Conservation (phyloP, 495 filamentous ascomycete species). For the Cercophora samala region DNA sequence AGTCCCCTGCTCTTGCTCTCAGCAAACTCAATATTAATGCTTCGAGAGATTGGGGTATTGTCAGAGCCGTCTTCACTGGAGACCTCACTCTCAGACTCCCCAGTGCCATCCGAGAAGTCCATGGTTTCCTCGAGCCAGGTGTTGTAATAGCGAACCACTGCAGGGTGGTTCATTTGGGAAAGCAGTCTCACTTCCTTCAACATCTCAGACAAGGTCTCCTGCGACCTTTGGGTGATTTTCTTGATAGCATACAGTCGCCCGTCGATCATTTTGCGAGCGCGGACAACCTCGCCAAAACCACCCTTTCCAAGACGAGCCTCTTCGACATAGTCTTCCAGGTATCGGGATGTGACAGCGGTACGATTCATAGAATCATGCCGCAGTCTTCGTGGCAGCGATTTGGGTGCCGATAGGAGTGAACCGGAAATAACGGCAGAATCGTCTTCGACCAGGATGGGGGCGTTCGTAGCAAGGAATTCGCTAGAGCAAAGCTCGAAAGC, state of each 20-base stretch:
- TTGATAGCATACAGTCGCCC: slow-evolving; percentile 93
- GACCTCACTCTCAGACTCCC: slow-evolving; percentile 51
- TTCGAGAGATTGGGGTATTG: slow-evolving; percentile 26
- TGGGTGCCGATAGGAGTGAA: slow-evolving; percentile 40
- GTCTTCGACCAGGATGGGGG: slow-evolving; percentile 50
- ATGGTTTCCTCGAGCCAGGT: slow-evolving; percentile 81
- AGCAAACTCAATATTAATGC: slow-evolving; percentile 57
- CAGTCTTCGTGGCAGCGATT: slow-evolving; percentile 37
- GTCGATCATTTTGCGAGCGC: slow-evolving; percentile 90
- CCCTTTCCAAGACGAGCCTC: slow-evolving; percentile 85
- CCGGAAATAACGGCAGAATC: slow-evolving; percentile 32
- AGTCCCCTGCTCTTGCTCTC: slow-evolving; percentile 75
- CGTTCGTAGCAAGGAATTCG: slow-evolving; percentile 72
- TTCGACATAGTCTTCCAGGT: slow-evolving; percentile 85
- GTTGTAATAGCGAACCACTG: slow-evolving; percentile 92
- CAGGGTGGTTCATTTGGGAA: slow-evolving; percentile 88
- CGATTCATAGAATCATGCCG: slow-evolving; percentile 52
- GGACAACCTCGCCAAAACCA: slow-evolving; percentile 96
- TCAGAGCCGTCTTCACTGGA: slow-evolving; percentile 24
- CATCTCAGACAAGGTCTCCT: slow-evolving; percentile 75
- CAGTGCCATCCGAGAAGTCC: slow-evolving; percentile 57
- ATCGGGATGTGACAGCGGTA: slow-evolving; percentile 59
- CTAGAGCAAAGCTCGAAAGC: slow-evolving; percentile 87
- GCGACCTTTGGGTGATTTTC: slow-evolving; percentile 82
- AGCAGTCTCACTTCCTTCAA: slow-evolving; percentile 88